These are phyloP conservation scores for Massarina eburnea DNA, from an alignment of 2,329 filamentous ascomycete species.

Conservation along the genomic window DNA sequence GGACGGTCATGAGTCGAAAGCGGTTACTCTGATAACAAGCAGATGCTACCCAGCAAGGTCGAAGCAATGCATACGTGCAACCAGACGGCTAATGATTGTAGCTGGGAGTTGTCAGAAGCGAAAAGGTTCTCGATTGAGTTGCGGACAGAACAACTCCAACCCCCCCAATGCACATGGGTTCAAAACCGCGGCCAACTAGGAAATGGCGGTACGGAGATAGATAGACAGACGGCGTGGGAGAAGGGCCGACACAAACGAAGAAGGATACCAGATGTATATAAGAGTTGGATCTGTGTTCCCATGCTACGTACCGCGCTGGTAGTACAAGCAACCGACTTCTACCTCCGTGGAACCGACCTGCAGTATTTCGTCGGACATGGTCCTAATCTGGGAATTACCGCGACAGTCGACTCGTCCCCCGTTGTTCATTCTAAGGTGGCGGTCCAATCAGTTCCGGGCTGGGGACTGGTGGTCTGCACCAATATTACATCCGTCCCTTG, in stretches of 20 bases:
- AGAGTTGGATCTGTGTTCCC: constrained; percentile 6
- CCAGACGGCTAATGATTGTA: neutral
- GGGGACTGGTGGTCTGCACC: constrained; percentile 1
- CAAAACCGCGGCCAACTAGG: neutral
- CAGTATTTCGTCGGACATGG: constrained; percentile 4
- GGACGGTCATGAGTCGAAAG: no score
- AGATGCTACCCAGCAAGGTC: neutral
- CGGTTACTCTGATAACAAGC: neutral
- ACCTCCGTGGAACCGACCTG: constrained; percentile 8
- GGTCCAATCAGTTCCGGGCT: neutral
- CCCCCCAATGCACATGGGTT: neutral
- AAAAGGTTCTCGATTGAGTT: neutral
- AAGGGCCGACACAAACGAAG: neutral
- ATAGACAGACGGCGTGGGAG: neutral
- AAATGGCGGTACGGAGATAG: neutral
- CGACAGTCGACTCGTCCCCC: neutral
- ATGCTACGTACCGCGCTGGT: constrained; percentile 7
- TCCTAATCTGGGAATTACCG: constrained; percentile 1
- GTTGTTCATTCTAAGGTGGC: neutral
- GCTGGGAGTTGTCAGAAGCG: neutral
- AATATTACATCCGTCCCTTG: constrained; percentile 5
- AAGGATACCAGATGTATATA: neutral
- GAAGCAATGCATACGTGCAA: neutral
- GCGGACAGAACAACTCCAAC: neutral
- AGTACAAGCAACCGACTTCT: constrained; percentile 5